Base-by-base conservation (phyloP, 2,329 filamentous ascomycete species). In the Penicillium olsonii region DNA sequence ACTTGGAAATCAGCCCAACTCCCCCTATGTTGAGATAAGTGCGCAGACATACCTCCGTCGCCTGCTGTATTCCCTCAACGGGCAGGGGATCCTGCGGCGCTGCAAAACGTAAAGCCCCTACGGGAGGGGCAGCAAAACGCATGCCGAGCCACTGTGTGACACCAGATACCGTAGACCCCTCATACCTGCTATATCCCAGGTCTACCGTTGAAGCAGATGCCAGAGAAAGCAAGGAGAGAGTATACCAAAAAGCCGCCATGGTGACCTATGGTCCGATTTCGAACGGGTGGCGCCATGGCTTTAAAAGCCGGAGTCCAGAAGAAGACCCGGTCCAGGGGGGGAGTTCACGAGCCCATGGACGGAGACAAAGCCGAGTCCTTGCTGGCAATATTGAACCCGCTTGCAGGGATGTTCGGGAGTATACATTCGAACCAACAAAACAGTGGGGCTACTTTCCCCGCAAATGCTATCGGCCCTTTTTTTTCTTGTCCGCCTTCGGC, bases 71-170 rank as follows among this genome's bases (percentile, higher is more conserved):
- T 1, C 70, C 73, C 2, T 68, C 51, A 15, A 74, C 70, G 2
- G 65, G 57, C 0, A 70, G 54, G 2, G 88, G 87, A 64, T 88
- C 84, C 59, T 79, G 73, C 0, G 89, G 87, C 11, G 84, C 82
- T 45, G 78, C 75, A 63, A 91, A 92, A 17, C 89, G 79, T 52
- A 88, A 65, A 5, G 80, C 60, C 1, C 84, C 85, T 2, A 87
- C 48, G 0, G 88, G 88, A 12, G 87, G 76, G 5, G 85, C 84
- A 1, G 88, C 88, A 72, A 84, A 94, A 37, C 87, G 82, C 55
- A 94, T 82, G 1, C 87, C 88, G 7, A 89, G 77, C 87, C 87
- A 92, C 66, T 86, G 78, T 2, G 80, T 83, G 40, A 90, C 72
- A 1, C 84, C 85, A 0, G 68, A 57, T 1, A 79, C 72, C 1